A percentile compares a stretch with the other conserved stretches of the same genome.
Conservation (phyloP, 306 rosid species). For the Alnus glutinosa region DNA sequence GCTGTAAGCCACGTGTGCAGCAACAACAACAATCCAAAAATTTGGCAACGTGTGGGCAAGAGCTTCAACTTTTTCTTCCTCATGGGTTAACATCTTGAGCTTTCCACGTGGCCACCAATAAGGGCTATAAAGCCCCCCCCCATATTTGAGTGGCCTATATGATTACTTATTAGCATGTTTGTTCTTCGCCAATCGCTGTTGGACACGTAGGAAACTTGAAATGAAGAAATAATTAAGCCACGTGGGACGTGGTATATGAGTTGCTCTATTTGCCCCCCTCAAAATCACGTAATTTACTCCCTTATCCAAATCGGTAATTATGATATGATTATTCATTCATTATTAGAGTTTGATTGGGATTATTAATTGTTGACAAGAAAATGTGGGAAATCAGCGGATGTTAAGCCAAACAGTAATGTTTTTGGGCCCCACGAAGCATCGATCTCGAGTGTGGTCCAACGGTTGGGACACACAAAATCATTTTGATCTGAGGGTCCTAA, state of each 20-base stretch:
- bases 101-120: conserved; percentile 8
- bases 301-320: background rate
- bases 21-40: conserved; percentile 15
- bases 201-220: conserved; percentile 8
- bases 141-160: conserved; percentile 5
- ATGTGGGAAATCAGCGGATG: conserved; percentile 5
- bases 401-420: too few species aligned
- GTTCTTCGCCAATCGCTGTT: conserved; percentile 18
- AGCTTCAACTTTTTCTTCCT: background rate
- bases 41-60: background rate
- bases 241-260: background rate
- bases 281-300: background rate
- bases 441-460: background rate
- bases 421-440: conserved; percentile 11
- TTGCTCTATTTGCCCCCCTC: background rate
- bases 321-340: conserved; percentile 16
- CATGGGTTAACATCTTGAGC: conserved; percentile 14
- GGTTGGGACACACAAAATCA: conserved; percentile 12
- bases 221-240: conserved; percentile 4
- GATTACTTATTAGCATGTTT: conserved; percentile 13
- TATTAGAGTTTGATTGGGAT: conserved; percentile 24
- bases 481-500: conserved; percentile 22
- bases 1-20: background rate
- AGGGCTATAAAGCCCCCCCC: background rate
- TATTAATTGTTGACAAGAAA: conserved; percentile 14